Evolutionary conservation across 2,329 filamentous ascomycete species (phyloP).

Genomic region (Penicillium nordicum): DNA sequence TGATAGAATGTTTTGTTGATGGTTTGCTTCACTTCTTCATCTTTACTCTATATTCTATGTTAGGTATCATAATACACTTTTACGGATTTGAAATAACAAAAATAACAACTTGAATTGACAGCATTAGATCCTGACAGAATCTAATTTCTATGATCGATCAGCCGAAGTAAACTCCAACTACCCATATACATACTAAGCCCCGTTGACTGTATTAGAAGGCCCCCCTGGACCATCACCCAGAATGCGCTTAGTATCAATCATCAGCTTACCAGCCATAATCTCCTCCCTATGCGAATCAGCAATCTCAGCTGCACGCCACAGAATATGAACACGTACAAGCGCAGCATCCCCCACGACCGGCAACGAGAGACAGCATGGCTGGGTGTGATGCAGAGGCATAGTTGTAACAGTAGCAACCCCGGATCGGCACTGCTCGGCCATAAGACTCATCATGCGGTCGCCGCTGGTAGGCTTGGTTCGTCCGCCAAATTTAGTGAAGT

Average conservation of each 20-base stretch:
- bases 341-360: background rate
- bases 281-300: background rate
- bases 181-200: background rate
- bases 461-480: background rate
- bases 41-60: background rate
- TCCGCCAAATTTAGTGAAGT: background rate
- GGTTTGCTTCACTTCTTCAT: too few species aligned
- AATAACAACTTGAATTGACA: background rate
- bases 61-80: background rate
- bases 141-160: background rate
- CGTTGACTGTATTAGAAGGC: background rate
- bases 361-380: background rate
- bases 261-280: background rate
- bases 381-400: background rate
- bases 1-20: too few species aligned
- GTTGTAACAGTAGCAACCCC: background rate
- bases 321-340: background rate
- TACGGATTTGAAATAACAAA: background rate
- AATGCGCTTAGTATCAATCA: background rate
- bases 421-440: conserved; percentile 1
- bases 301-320: background rate
- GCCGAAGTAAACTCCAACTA: background rate
- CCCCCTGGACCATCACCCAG: background rate
- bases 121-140: background rate
- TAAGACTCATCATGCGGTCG: conserved; percentile 1